Evolutionary conservation across 1,139 yeast species (phyloP), one percentile per base, ranked within the genome.

Genomic region (Saccharomyces hybrid): DNA sequence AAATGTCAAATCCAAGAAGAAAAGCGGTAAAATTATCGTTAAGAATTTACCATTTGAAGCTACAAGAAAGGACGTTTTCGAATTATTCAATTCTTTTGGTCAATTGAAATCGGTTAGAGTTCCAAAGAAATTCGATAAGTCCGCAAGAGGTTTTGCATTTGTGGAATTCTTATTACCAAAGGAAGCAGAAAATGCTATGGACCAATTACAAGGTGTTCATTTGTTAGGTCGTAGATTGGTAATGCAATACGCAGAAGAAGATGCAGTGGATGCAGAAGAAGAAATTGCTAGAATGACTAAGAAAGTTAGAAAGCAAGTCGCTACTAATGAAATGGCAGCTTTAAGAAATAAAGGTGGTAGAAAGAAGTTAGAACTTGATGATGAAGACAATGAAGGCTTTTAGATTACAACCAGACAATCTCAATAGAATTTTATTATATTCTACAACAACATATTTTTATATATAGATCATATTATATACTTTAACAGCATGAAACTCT

Each of bases 11-110:
- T 64, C 53, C 55, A 75, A 71, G 55, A 73, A 71, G 62, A 82
- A 75, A 65, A 78, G 80, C 54, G 82, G 79, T 62, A 93, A 93
- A 73, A 85, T 93, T 63, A 86, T 93, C 71, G 90, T 93, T 72
- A 93, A 93, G 83, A 93, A 93, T 74, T 81, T 93, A 71, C 99
- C 99, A 59, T 93, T 93, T 73, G 99, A 93, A 74, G 95, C 98
- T 27, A 80, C 95, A 11, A 83, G 96, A 73, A 86, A 88, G 69
- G 99, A 95, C 68, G 83, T 93, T 47, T 84, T 88, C 69, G 95
- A 90, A 69, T 76, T 93, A 60, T 90, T 93, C 73, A 93, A 91
- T 54, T 85, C 97, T 1, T 93, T 91, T 75, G 99, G 99, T 56
- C 91, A 88, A 72, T 77, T 93, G 66, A 89, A 91, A 66, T 87